Base-by-base conservation (phyloP, 208 protist genomes). In the Leishmania gerbilli region DNA sequence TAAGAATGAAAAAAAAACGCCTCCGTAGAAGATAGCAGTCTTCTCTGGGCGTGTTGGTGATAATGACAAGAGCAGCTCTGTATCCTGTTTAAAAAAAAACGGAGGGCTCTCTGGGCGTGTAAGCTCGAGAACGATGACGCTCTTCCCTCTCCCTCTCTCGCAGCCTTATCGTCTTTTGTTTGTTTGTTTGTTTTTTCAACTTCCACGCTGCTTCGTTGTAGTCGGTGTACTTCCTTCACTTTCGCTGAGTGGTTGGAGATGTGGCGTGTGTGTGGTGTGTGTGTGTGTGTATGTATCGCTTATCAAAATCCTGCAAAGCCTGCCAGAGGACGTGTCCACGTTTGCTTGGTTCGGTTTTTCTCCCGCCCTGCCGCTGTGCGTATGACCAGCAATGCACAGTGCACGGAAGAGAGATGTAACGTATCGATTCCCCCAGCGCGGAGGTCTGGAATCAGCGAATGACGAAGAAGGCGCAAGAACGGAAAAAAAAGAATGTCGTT, bases 251-350 rank as follows among this genome's bases (percentile, higher is more conserved):
- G 1, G 2, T 37, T 27, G n/a, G 5, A 42, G n/a, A 40, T 68
- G 31, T 21, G 31, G 31, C 3, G 68, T 74, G 68, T 74, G 42
- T 74, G 67, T 72, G 67, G 67, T 55, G 37, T 40, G 37, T 40
- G 37, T 40, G 37, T 3, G 37, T 1, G 37, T 40, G 37, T 1
- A 13, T n/a, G 51, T 80, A 17, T 21, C 71, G 24, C 45, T 37
- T 58, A 60, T 74, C 40, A 27, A 6, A 64, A 40, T 47, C 51
- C 8, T n/a, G 27, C 34, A 45, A 62, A n/a, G n/a, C 45, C 72
- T 53, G 40, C 68, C 68, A 53, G 42, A 74, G 68, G 68, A 55
- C 68, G 42, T 74, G 45, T 74, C 68, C 21, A 74, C 40, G 68
- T 74, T 19, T 74, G 24, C 51, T 13, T 21, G 17, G 17, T 55